Percentiles rank a stretch among this genome's conserved stretches.
Evolutionary conservation across 1,284 basidiomycete species (phyloP).

Genomic region (Ceratobasidium sp.): DNA sequence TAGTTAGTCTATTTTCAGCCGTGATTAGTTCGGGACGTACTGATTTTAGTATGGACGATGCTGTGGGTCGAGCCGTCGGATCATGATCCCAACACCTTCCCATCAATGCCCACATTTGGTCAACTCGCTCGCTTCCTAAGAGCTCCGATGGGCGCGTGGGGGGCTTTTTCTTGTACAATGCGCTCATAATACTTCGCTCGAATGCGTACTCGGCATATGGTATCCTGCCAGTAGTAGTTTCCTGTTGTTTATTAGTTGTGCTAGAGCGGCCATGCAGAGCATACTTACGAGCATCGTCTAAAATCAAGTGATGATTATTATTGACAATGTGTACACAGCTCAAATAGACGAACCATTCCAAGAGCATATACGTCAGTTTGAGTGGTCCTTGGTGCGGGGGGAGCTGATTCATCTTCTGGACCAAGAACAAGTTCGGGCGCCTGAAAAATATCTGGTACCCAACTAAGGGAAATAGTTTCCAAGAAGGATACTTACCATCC

Average conservation of each 20-base stretch:
- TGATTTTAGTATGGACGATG: neutral
- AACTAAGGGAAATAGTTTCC: neutral
- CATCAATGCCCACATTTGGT: neutral
- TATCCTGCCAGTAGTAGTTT: neutral
- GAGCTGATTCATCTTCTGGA: neutral
- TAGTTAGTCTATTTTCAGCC: too few relatives aligned
- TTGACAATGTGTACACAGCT: neutral
- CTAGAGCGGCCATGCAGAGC: neutral
- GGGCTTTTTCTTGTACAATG: neutral
- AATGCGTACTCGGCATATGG: neutral
- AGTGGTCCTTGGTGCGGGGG: neutral
- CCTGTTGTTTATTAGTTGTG: neutral
- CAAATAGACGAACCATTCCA: slow-evolving; percentile 15
- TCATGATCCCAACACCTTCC: neutral
- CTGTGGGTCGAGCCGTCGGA: neutral
- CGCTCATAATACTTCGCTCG: neutral
- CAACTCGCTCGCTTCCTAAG: neutral
- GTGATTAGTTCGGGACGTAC: neutral
- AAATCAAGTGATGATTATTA: neutral
- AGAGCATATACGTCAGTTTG: slow-evolving; percentile 19
- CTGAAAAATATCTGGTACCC: neutral
- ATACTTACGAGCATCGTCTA: slow-evolving; percentile 2
- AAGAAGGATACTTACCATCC: slow-evolving; percentile 17
- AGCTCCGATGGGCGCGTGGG: neutral
- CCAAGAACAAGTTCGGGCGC: slow-evolving; percentile 13